These are phyloP conservation scores for Irpex lacteus DNA, from an alignment of 1,284 basidiomycete species.

Conservation along the genomic window DNA sequence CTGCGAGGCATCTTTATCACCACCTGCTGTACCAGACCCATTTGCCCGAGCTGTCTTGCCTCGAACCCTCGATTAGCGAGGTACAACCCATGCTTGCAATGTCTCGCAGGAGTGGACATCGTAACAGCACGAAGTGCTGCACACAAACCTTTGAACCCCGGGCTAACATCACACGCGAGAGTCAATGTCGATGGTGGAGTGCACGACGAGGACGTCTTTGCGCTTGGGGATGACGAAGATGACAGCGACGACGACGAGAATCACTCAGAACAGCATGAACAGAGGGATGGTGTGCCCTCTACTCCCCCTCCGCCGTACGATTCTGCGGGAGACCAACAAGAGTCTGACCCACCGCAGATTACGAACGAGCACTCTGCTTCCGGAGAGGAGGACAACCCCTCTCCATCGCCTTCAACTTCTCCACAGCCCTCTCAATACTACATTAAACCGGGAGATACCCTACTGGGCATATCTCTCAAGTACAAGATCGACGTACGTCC, in stretches of 20 bases:
- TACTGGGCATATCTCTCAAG: conserved; percentile 63
- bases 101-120: conserved; percentile 54
- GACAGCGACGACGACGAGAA: conserved; percentile 35
- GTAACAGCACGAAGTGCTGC: conserved; percentile 29
- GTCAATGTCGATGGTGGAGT: conserved; percentile 51
- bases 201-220: conserved; percentile 58
- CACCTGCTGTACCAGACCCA: conserved; percentile 55
- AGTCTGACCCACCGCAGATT: not conserved
- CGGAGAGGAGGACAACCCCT: not conserved
- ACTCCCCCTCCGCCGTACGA: conserved; percentile 8
- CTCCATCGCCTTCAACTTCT: not conserved
- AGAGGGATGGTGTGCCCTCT: not conserved
- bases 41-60: conserved; percentile 52
- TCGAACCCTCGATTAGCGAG: conserved; percentile 56
- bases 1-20: conserved; percentile 40
- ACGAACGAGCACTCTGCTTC: not conserved
- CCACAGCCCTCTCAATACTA: conserved; percentile 43
- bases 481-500: conserved; percentile 58
- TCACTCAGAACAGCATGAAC: not conserved
- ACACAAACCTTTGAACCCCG: not conserved
- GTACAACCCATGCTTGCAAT: conserved; percentile 65
- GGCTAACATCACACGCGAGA: not conserved
- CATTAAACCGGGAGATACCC: conserved; percentile 58
- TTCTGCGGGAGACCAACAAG: not conserved
- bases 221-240: conserved; percentile 60